Base-by-base conservation (phyloP, 129 eudicot genomes). In the Chrysanthemum lavandulifolium region DNA sequence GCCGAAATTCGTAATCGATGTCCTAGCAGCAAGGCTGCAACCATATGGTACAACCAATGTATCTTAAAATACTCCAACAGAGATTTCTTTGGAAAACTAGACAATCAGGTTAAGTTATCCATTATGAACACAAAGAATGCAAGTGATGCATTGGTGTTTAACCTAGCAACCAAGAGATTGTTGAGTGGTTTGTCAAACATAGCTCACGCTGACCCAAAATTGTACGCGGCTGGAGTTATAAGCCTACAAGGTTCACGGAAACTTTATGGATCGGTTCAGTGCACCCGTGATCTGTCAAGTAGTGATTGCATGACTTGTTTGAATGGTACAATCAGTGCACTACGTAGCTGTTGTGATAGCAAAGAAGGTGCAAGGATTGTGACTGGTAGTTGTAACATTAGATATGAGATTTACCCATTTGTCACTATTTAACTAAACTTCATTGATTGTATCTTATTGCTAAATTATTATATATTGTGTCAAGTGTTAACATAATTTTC, bases 401-500 rank as follows among this genome's bases (percentile, higher is more conserved):
- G 85, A 73, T 86, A 86, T 61, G 90, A 86, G 78, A 76, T 64
- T 4, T 86, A 69, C 54, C 78, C 85, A 31, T 86, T 86, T 71
- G 47, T 73, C 18, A 62, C 51, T 63, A 25, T 53, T 11, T 73
- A 51, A 51, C 4, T 19, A 19, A 53, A 45, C 40, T 5, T 62
- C 67, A 29, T 31, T 25, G n/a, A 62, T 62, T 12, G 64, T 13
- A 10, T 59, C 64, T 23, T 59, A 10, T 19, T 19, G 21, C 21
- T 19, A 19, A 19, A 19, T 19, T 19, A 19, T 19, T 19, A 19
- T 19, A 19, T 19, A 19, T 19, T 19, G 21, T 19, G 21, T 19
- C 21, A 19, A 19, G 21, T 19, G 21, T 19, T 19, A 19, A 19
- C 21, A 19, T 19, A 19, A 19, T 19, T 19, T 19, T 19, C 21